These are phyloP conservation scores for Arabis alpina DNA, from an alignment of 345 rosid species.

Conservation along the genomic window DNA sequence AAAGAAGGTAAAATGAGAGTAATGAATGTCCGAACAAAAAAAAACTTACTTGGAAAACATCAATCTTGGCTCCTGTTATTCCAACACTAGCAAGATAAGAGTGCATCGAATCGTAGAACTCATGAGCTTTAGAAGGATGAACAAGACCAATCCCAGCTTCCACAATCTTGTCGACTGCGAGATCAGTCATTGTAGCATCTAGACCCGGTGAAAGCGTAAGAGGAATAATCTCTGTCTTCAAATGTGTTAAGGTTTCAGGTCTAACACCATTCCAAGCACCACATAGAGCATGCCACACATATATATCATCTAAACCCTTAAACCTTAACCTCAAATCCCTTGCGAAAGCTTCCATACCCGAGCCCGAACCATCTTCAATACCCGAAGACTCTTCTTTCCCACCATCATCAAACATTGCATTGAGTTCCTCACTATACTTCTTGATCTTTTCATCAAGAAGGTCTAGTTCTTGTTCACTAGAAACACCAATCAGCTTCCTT, in stretches of 20 bases:
- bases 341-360: slow-evolving; percentile 66
- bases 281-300: slow-evolving; percentile 85
- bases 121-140: slow-evolving; percentile 65
- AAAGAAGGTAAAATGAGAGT: neutral
- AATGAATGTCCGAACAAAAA: neutral
- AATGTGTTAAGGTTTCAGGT: slow-evolving; percentile 53
- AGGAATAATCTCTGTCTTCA: slow-evolving; percentile 53
- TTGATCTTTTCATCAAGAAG: slow-evolving; percentile 48
- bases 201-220: slow-evolving; percentile 63
- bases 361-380: slow-evolving; percentile 18
- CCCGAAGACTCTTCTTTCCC: slow-evolving; percentile 40
- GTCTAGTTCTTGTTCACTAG: slow-evolving; percentile 46
- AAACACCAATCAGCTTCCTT: slow-evolving; percentile 45
- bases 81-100: slow-evolving; percentile 71
- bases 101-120: slow-evolving; percentile 80
- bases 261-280: slow-evolving; percentile 95
- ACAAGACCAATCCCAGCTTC: slow-evolving; percentile 88
- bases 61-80: slow-evolving; percentile 78
- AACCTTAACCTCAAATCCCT: slow-evolving; percentile 67
- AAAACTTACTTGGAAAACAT: slow-evolving; percentile 78
- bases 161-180: slow-evolving; percentile 70
- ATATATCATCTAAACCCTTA: slow-evolving; percentile 64
- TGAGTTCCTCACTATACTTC: slow-evolving; percentile 53
- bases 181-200: slow-evolving; percentile 68
- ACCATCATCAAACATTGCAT: slow-evolving; percentile 45